Percentiles rank a stretch among this genome's conserved stretches.
These are phyloP conservation scores for Spergularia marina DNA, from an alignment of 148 eudicot genomes.

Conservation along the genomic window DNA sequence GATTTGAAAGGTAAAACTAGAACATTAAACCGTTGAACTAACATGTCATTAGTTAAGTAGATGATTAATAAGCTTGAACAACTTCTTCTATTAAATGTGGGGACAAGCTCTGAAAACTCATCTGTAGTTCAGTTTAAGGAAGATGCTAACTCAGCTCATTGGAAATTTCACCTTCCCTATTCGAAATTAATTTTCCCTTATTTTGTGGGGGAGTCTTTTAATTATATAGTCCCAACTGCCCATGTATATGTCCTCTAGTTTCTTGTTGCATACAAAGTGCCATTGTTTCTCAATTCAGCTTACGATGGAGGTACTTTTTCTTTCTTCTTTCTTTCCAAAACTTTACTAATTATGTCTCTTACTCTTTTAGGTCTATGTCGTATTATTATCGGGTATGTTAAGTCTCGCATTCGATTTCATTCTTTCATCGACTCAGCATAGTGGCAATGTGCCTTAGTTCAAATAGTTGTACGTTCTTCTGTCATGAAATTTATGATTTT, in stretches of 20 bases:
- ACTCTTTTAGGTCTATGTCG: no score
- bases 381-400: no score
- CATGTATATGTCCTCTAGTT: no score
- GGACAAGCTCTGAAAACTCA: constrained; percentile 10
- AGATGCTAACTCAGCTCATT: constrained; percentile 2
- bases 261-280: neutral
- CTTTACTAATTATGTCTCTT: no score
- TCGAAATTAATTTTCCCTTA: neutral
- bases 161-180: constrained; percentile 14
- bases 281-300: constrained; percentile 2
- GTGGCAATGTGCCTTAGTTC: no score
- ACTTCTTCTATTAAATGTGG: constrained; percentile 18
- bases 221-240: neutral
- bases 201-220: neutral
- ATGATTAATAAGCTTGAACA: constrained; percentile 33
- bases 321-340: neutral
- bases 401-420: neutral
- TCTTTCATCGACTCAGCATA: no score
- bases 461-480: no score
- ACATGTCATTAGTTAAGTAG: constrained; percentile 32
- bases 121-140: constrained; percentile 12
- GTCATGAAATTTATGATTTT: no score
- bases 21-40: constrained; percentile 30
- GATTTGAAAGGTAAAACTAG: constrained; percentile 9
- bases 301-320: constrained; percentile 24